Conservation (phyloP, 2,329 filamentous ascomycete genomes). For the Alternaria sp. region DNA sequence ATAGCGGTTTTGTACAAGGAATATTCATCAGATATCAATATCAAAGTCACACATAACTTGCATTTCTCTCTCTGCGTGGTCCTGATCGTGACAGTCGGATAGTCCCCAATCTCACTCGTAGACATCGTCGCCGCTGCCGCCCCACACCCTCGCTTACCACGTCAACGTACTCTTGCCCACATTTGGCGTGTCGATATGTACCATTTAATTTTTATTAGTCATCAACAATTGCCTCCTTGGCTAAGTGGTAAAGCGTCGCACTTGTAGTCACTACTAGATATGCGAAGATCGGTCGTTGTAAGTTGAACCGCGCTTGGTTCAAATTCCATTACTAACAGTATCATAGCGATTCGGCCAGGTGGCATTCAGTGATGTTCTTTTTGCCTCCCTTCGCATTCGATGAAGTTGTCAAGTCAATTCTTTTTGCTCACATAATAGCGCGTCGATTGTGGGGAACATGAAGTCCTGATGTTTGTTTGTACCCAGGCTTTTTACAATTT, state of each 20-base stretch:
- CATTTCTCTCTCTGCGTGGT: not conserved
- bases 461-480: not conserved
- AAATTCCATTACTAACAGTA: not conserved
- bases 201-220: not conserved
- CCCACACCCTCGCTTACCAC: not conserved
- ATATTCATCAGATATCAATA: not conserved
- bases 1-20: not conserved
- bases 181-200: not conserved
- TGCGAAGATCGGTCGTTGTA: slow-evolving; percentile 13
- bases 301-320: not conserved
- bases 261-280: not conserved
- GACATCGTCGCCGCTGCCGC: not conserved
- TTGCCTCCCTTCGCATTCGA: not conserved
- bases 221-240: not conserved
- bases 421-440: not conserved
- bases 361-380: not conserved
- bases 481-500: not conserved
- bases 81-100: not conserved
- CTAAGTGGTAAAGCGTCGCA: slow-evolving; percentile 15
- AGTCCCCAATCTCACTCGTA: not conserved
- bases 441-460: not conserved
- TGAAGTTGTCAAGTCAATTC: not conserved
- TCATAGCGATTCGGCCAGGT: not conserved
- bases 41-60: not conserved
- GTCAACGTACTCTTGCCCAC: not conserved